Conservation (phyloP, 1,139 yeast genomes). For the Hyphopichia buzzinii region DNA sequence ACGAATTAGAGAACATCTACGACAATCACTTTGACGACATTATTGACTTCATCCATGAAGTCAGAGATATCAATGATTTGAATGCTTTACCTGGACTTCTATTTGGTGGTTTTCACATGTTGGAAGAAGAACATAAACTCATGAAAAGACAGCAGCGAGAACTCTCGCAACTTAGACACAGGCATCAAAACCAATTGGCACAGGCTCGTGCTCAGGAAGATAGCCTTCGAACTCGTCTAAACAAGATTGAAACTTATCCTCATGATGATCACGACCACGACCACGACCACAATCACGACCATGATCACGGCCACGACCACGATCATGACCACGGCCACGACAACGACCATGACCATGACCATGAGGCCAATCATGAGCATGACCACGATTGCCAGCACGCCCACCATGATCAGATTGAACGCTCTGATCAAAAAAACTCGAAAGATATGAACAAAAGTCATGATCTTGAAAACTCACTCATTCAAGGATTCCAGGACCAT, state of each 20-base stretch:
- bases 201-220: slow-evolving; percentile 6
- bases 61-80: slow-evolving; percentile 40
- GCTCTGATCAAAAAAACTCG: slow-evolving; percentile 3
- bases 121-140: slow-evolving; percentile 36
- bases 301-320: slow-evolving; percentile 5
- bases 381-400: slow-evolving; percentile 5
- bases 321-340: slow-evolving; percentile 3
- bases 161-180: slow-evolving; percentile 4
- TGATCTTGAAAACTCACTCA: not conserved
- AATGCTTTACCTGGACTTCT: slow-evolving; percentile 40
- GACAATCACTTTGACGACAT: slow-evolving; percentile 61
- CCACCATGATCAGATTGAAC: slow-evolving; percentile 7
- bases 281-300: slow-evolving; percentile 1
- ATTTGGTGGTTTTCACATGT: slow-evolving; percentile 41
- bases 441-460: not conserved
- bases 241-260: not conserved
- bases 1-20: slow-evolving; percentile 59
- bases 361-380: slow-evolving; percentile 5
- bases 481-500: not conserved
- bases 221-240: slow-evolving; percentile 2
- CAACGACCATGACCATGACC: slow-evolving; percentile 5
- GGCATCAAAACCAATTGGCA: slow-evolving; percentile 3
- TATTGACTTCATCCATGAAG: slow-evolving; percentile 37
- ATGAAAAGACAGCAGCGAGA: slow-evolving; percentile 27
- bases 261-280: slow-evolving; percentile 3